phyloP scores from a whole-genome alignment of 1,284 basidiomycete genomes.

The Volvariella volvacea region DNA sequence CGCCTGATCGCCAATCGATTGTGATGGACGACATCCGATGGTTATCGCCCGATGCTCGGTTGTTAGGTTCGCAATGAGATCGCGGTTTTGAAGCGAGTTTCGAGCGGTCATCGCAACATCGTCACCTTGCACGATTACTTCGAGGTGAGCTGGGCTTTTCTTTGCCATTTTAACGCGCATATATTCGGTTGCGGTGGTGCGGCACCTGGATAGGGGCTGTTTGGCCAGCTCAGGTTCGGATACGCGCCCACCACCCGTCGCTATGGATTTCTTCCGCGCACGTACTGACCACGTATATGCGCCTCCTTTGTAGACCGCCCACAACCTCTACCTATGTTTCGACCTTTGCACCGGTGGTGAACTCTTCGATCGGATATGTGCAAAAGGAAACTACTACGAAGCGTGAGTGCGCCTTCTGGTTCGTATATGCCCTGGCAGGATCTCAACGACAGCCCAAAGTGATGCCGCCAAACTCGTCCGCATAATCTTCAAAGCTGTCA shows the following conservation, averaged over 20 bases:
- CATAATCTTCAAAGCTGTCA: slow-evolving; percentile 82
- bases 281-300: too few relatives aligned
- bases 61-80: slow-evolving; percentile 93
- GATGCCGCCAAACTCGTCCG: slow-evolving; percentile 89
- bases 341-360: slow-evolving; percentile 98
- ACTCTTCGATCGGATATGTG: slow-evolving; percentile 97
- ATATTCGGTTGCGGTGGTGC: too few relatives aligned
- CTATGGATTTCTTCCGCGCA: too few relatives aligned
- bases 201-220: too few relatives aligned
- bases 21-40: not conserved
- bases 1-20: not conserved
- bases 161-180: slow-evolving; percentile 1
- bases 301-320: slow-evolving; percentile 58
- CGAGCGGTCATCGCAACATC: slow-evolving; percentile 85
- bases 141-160: slow-evolving; percentile 50
- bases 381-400: slow-evolving; percentile 95
- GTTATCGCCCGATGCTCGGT: slow-evolving; percentile 3
- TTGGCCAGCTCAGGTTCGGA: too few relatives aligned
- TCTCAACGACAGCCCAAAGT: slow-evolving; percentile 28
- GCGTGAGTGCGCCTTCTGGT: slow-evolving; percentile 45
- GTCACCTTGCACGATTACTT: slow-evolving; percentile 96
- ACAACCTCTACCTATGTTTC: slow-evolving; percentile 94
- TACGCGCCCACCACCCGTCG: too few relatives aligned
- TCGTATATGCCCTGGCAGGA: not conserved
- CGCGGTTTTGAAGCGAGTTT: slow-evolving; percentile 89